phyloP scores from a whole-genome alignment of 306 rosid species.

The Quercus glauca region DNA sequence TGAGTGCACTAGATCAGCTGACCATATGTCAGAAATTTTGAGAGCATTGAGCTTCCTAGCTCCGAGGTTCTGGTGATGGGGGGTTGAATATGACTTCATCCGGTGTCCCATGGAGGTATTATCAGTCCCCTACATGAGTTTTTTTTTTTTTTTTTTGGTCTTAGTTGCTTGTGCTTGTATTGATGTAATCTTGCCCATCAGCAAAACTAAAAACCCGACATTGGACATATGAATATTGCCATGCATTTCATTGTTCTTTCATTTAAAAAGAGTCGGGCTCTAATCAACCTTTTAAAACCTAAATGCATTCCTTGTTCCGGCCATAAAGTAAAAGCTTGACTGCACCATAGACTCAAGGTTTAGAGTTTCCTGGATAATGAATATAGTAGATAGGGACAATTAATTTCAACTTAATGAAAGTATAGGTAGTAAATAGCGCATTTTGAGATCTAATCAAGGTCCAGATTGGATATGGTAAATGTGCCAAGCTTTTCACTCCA shows the following conservation, averaged over 20 bases:
- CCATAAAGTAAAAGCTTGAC: neutral
- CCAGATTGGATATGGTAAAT: neutral
- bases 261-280: neutral
- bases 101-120: neutral
- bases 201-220: neutral
- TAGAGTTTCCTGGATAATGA: neutral
- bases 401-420: too few relatives aligned
- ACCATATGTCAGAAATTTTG: too few relatives aligned
- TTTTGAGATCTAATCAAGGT: too few relatives aligned
- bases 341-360: neutral
- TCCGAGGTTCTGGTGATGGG: too few relatives aligned
- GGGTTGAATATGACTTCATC: too few relatives aligned
- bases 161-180: neutral
- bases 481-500: neutral
- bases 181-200: neutral
- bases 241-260: neutral
- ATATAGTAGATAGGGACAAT: neutral
- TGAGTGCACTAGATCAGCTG: too few relatives aligned
- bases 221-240: neutral
- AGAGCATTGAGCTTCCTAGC: too few relatives aligned
- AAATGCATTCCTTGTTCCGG: too few relatives aligned
- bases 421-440: too few relatives aligned
- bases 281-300: too few relatives aligned
- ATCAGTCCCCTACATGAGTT: neutral
- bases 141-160: neutral